A percentile compares a stretch with the other conserved stretches of the same genome.
These are phyloP conservation scores for Phytophthora ramorum DNA, from an alignment of 352 stramenopile genomes.

Conservation along the genomic window DNA sequence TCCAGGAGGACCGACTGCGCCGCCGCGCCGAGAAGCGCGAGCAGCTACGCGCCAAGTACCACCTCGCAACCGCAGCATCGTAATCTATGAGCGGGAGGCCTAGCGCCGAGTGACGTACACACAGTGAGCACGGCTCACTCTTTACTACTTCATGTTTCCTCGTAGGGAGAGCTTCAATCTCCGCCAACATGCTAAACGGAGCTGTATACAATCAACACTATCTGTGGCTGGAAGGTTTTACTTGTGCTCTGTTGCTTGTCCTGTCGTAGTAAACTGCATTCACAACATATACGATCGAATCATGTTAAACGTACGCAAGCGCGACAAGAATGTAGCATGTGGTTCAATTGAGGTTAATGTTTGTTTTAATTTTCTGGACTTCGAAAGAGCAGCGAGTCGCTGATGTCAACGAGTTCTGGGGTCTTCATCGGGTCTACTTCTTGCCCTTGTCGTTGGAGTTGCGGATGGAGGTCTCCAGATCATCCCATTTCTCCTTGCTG, in stretches of 20 bases:
- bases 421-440: constrained; percentile 24
- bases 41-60: constrained; percentile 75
- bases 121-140: constrained; percentile 8
- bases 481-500: constrained; percentile 75
- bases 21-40: constrained; percentile 68
- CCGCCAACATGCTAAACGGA: constrained; percentile 11
- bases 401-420: neutral
- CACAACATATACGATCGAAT: neutral
- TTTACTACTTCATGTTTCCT: constrained; percentile 24
- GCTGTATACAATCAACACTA: constrained; percentile 35
- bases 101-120: constrained; percentile 2
- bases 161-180: constrained; percentile 13
- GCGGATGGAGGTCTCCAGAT: constrained; percentile 69
- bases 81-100: constrained; percentile 27
- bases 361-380: constrained; percentile 4
- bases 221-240: constrained; percentile 4
- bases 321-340: constrained; percentile 14
- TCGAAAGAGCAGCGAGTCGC: neutral
- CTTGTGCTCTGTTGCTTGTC: too few relatives aligned
- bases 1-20: constrained; percentile 71
- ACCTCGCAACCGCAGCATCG: constrained; percentile 49
- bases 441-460: constrained; percentile 71
- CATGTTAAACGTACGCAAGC: constrained; percentile 8
- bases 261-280: too few relatives aligned
- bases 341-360: constrained; percentile 13